phyloP scores from a whole-genome alignment of 139 green algal genomes.

The Mesotaenium endlicherianum region DNA sequence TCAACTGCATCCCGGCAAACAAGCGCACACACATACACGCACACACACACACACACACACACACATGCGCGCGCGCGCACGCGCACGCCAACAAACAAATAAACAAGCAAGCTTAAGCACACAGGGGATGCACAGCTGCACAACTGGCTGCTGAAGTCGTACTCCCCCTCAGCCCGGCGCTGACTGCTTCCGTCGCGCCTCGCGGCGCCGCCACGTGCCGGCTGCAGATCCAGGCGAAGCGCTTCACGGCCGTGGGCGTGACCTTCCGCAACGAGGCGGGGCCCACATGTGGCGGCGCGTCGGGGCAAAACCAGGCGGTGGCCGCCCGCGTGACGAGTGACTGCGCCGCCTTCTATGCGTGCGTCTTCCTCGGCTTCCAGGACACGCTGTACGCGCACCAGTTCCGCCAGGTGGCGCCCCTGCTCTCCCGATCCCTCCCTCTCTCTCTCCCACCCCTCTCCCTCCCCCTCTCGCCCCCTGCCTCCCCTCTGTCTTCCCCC shows the following conservation, averaged over 20 bases:
- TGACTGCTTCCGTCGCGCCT: too few species aligned
- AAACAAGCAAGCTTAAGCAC: not conserved
- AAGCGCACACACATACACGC: too few species aligned
- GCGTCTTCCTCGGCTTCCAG: not conserved
- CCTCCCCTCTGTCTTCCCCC: too few species aligned
- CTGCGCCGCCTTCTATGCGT: not conserved
- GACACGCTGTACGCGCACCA: conserved; percentile 8
- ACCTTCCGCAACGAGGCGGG: not conserved
- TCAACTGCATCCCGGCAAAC: too few species aligned
- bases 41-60: too few species aligned
- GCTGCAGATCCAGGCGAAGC: not conserved
- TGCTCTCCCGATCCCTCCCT: too few species aligned
- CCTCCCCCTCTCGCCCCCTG: too few species aligned
- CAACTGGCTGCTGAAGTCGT: not conserved
- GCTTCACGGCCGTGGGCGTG: not conserved
- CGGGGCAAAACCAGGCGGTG: conserved; percentile 22
- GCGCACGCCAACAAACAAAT: too few species aligned
- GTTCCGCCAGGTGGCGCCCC: not conserved
- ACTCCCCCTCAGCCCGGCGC: too few species aligned
- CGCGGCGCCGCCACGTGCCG: not conserved
- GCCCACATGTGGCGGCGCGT: not conserved
- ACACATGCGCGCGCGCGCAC: too few species aligned
- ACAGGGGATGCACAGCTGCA: not conserved
- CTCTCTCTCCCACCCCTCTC: too few species aligned
- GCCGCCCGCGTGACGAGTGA: not conserved